Evolutionary conservation across 2,329 filamentous ascomycete species (phyloP).

Genomic region (Fusarium torulosum): DNA sequence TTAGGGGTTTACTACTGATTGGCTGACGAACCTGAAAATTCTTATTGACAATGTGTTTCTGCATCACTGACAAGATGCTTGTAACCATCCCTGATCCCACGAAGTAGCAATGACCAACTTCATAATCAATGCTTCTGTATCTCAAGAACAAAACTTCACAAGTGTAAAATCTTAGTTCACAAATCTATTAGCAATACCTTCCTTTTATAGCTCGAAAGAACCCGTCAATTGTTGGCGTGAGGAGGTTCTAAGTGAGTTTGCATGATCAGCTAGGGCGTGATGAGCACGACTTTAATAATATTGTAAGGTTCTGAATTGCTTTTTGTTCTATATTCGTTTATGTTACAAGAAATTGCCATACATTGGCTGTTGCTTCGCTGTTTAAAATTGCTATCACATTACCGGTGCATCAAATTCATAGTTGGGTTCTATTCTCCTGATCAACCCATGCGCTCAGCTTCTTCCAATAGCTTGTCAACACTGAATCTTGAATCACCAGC

Average conservation of each 20-base stretch:
- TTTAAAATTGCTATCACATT: neutral
- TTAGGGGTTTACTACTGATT: too few species aligned
- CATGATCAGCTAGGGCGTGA: too few species aligned
- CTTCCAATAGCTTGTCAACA: constrained; percentile 86
- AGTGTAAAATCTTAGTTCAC: too few species aligned
- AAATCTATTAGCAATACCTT: neutral
- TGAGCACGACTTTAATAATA: neutral
- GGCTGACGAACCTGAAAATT: too few species aligned
- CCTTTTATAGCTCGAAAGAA: neutral
- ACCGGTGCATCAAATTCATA: neutral
- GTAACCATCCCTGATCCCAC: too few species aligned
- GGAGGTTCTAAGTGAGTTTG: too few species aligned
- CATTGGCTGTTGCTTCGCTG: constrained; percentile 2
- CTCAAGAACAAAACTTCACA: too few species aligned
- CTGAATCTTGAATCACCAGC: constrained; percentile 82
- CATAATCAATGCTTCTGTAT: too few species aligned
- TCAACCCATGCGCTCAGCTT: constrained; percentile 82
- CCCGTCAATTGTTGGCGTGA: too few species aligned
- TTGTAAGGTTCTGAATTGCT: neutral
- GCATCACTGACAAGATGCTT: too few species aligned
- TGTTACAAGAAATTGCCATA: constrained; percentile 27
- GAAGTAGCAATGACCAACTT: too few species aligned
- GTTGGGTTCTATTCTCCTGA: neutral
- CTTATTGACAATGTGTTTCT: too few species aligned
- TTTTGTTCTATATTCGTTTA: constrained; percentile 26